A percentile compares a stretch with the other conserved stretches of the same genome.
phyloP scores from a whole-genome alignment of 352 stramenopile species.

The Phytopythium aichiense region DNA sequence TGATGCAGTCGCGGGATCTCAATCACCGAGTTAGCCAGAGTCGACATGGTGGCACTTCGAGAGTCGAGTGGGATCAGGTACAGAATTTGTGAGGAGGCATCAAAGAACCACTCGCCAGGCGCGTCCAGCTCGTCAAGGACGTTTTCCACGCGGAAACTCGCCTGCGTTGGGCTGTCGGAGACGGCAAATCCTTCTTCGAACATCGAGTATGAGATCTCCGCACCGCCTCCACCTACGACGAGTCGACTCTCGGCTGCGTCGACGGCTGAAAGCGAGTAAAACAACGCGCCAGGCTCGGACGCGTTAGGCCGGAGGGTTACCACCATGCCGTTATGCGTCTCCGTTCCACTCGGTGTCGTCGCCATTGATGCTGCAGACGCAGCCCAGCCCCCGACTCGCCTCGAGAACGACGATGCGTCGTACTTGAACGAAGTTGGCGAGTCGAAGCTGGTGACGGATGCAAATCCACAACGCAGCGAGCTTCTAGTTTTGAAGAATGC shows the following conservation, averaged over 20 bases:
- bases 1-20: conserved; percentile 62
- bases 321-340: conserved; percentile 4
- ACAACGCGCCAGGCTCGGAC: conserved; percentile 1
- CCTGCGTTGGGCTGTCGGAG: conserved; percentile 3
- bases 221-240: conserved; percentile 39
- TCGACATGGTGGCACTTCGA: conserved; percentile 13
- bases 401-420: conserved; percentile 36
- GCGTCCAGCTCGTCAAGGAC: conserved; percentile 55
- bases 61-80: conserved; percentile 58
- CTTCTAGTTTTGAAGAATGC: background rate
- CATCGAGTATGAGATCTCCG: conserved; percentile 36
- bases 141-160: conserved; percentile 59
- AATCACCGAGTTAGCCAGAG: conserved; percentile 24
- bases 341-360: background rate
- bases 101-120: conserved; percentile 67
- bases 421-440: conserved; percentile 13
- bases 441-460: conserved; percentile 12
- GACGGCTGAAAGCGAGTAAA: conserved; percentile 31
- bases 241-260: conserved; percentile 19
- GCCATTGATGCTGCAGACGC: conserved; percentile 9
- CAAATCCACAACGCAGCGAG: background rate
- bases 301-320: conserved; percentile 7
- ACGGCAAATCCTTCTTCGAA: conserved; percentile 31
- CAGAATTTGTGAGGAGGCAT: conserved; percentile 33
- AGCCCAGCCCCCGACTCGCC: conserved; percentile 31